These are phyloP conservation scores for Dorcoceras hygrometricum DNA, from an alignment of 257 asterid genomes.

Conservation along the genomic window DNA sequence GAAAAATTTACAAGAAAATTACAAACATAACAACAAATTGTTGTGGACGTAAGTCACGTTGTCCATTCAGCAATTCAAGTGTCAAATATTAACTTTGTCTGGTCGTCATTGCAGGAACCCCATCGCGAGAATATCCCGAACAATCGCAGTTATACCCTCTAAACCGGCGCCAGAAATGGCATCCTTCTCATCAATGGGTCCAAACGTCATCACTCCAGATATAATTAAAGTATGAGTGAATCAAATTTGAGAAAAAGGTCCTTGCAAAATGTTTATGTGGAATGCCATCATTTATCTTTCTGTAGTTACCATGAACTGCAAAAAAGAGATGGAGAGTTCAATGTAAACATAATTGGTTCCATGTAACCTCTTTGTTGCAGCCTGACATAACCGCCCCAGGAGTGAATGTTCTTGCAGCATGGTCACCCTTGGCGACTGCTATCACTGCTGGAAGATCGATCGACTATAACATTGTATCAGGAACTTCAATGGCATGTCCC, in stretches of 20 bases:
- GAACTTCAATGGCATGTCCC: conserved; percentile 69
- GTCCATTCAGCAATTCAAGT: not conserved
- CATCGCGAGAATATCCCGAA: conserved; percentile 39
- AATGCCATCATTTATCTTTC: not conserved
- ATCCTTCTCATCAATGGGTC: conserved; percentile 55
- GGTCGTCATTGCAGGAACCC: conserved; percentile 42
- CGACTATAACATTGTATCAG: conserved; percentile 50
- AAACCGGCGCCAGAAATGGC: conserved; percentile 55
- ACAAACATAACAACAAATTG: not conserved
- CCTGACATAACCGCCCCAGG: conserved; percentile 68
- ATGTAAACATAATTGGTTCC: too few species aligned
- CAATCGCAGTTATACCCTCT: conserved; percentile 33
- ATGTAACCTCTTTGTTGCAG: conserved; percentile 32
- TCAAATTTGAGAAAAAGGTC: not conserved
- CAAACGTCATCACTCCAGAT: conserved; percentile 54
- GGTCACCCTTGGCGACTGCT: conserved; percentile 49
- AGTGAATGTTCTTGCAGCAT: conserved; percentile 55
- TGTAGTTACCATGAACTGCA: too few species aligned
- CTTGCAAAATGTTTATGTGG: not conserved
- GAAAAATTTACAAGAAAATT: conserved; percentile 4
- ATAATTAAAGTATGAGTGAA: conserved; percentile 42
- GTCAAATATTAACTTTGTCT: conserved; percentile 7
- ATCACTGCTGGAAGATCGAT: conserved; percentile 40
- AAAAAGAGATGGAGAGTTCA: too few species aligned
- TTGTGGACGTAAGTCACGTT: conserved; percentile 12